Evolutionary conservation across 306 rosid species (phyloP).

Genomic region (Acacia melanoxylon): DNA sequence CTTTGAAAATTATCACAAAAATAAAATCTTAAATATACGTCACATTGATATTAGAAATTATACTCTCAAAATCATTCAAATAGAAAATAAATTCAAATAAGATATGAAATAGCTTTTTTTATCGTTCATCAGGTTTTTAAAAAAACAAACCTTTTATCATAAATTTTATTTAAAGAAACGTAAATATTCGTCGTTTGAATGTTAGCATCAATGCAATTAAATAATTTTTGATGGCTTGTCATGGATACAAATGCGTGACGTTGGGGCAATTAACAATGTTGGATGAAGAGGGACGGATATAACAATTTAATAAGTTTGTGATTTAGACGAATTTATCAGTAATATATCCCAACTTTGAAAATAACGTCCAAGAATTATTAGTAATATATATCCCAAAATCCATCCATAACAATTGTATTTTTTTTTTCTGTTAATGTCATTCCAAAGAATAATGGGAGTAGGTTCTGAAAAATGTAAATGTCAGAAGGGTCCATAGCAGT

Average conservation of each 20-base stretch:
- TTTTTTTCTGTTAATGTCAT: no score
- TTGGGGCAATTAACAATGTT: neutral
- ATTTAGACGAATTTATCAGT: neutral
- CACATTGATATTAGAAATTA: neutral
- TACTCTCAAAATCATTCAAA: neutral
- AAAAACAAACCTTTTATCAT: neutral
- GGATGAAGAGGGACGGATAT: neutral
- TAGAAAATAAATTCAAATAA: neutral
- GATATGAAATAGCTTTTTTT: neutral
- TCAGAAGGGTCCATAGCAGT: no score
- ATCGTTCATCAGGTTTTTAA: neutral
- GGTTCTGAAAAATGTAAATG: no score
- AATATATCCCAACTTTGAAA: neutral
- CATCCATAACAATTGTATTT: no score
- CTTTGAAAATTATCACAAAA: neutral
- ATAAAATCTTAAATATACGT: neutral
- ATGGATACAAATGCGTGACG: neutral
- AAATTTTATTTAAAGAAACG: neutral
- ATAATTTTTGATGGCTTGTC: neutral
- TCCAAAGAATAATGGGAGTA: no score
- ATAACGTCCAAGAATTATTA: neutral
- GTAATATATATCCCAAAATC: no score
- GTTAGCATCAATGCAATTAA: neutral
- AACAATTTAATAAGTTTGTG: neutral
- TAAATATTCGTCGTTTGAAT: neutral